Conservation (phyloP, 345 rosid species). For the Euphorbia peplus region DNA sequence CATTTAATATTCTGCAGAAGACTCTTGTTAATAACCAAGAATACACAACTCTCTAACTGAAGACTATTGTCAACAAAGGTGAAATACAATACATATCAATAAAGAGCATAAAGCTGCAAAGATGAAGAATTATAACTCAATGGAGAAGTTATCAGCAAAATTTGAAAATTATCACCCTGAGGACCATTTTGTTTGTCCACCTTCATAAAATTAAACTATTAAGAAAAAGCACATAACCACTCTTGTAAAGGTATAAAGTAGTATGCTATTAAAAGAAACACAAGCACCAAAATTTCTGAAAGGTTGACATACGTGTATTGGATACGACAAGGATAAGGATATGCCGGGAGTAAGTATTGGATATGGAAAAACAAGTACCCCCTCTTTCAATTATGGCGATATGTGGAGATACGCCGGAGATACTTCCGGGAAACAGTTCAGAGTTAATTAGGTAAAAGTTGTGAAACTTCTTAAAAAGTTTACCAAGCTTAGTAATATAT, state of each 20-base stretch:
- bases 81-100: neutral
- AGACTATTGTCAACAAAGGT: neutral
- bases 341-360: too few species aligned
- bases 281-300: too few species aligned
- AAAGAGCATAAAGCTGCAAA: neutral
- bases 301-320: too few species aligned
- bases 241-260: neutral
- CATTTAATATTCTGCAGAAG: constrained; percentile 69
- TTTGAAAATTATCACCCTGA: neutral
- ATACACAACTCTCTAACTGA: neutral
- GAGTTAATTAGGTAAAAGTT: too few species aligned
- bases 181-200: neutral
- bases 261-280: constrained; percentile 1
- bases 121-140: neutral
- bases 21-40: neutral
- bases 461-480: too few species aligned
- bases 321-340: too few species aligned
- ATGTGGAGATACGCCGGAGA: too few species aligned
- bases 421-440: too few species aligned
- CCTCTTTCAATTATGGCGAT: too few species aligned
- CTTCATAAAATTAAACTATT: neutral
- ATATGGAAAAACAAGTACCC: too few species aligned
- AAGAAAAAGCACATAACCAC: neutral
- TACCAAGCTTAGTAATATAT: too few species aligned
- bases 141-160: neutral